phyloP scores from a whole-genome alignment of 108 stramenopile genomes.

The Parmales sp. region DNA sequence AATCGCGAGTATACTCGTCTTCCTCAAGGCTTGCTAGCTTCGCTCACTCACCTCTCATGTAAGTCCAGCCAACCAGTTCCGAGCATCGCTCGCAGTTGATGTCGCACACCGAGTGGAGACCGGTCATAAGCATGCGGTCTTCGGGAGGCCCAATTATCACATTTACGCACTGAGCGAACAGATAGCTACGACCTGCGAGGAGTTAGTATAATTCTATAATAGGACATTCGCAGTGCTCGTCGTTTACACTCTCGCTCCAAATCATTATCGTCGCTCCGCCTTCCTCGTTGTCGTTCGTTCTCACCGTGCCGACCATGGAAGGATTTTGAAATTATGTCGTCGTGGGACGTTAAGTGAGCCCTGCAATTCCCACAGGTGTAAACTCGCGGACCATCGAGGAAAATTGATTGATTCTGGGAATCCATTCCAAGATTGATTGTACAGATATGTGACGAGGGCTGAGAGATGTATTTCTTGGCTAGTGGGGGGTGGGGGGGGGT shows the following conservation, averaged over 20 bases:
- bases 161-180: conserved; percentile 81
- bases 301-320: conserved; percentile 86
- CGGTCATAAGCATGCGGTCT: conserved; percentile 77
- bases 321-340: conserved; percentile 84
- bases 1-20: too few species aligned
- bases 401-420: conserved; percentile 24
- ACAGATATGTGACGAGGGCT: background rate
- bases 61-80: conserved; percentile 86
- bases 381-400: conserved; percentile 74
- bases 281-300: conserved; percentile 13
- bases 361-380: conserved; percentile 77
- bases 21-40: too few species aligned
- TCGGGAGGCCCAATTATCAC: conserved; percentile 58
- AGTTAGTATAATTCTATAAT: background rate
- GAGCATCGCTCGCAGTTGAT: conserved; percentile 80
- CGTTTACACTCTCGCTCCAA: background rate
- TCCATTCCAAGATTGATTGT: background rate
- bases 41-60: too few species aligned
- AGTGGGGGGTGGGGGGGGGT: too few species aligned
- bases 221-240: background rate
- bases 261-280: background rate
- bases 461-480: too few species aligned
- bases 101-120: conserved; percentile 83
- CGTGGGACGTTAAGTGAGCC: conserved; percentile 80
- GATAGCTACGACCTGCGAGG: conserved; percentile 61